Evolutionary conservation across 257 asterid genomes (phyloP), one percentile per base, ranked within the genome.

Genomic region (Thymus mandschuricus): DNA sequence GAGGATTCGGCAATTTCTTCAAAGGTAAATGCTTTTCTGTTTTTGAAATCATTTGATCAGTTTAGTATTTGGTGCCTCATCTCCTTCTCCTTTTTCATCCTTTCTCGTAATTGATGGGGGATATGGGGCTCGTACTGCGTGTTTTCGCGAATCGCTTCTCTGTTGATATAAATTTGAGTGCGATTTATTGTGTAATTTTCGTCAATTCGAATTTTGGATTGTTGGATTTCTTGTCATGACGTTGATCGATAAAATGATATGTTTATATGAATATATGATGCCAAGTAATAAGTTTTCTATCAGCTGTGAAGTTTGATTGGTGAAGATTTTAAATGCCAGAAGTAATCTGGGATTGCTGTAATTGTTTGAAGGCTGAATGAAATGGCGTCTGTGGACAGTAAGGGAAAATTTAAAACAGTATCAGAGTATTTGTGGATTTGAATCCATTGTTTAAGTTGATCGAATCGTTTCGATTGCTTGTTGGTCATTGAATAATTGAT

Each of bases 1-100:
- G 6, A 88, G 64, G 89, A 76, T 84, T 79, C 92, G 88, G 15
- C 83, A 81, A 60, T 87, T 90, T 61, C 85, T 82, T 79, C 87
- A 84, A 11, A 78, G 96, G 98, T 86, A 78, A 21, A 10, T 73
- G 38, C 62, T 49, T 3, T 72, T 44, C 21, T 12, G 8, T 11
- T 5, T 45, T 28, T 54, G 2, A 55, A 65, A 69, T 62, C 67
- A 30, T 41, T 48, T 34, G 10, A 50, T 51, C 44, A 27, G 27
- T 66, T 62, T 38, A 13, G 28, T 44, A 27, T 74, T 41, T 51
- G 57, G 30, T 50, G 3, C 2, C 3, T 50, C 56, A 13, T 50
- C 21, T 27, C 33, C 2, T 34, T 50, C 4, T 50, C 1, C 28
- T 5, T 61, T 0, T 60, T 60, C 29, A 10, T 2, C 35, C n/a